Base-by-base conservation (phyloP, 1,139 yeast species). In the Candida frijolesensis region DNA sequence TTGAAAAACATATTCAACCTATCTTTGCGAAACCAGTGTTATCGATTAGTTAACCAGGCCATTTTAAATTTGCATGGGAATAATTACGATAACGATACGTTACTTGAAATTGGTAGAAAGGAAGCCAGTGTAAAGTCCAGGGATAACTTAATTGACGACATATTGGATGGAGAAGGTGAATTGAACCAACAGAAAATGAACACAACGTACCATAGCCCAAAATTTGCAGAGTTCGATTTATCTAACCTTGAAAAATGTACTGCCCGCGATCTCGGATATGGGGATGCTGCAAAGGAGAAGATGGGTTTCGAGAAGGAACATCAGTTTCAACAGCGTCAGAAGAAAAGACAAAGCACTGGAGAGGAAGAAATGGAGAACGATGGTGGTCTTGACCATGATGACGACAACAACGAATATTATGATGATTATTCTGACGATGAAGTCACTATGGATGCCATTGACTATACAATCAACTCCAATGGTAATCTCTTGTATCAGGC, bases 1-100 rank as follows among this genome's bases (percentile, higher is more conserved):
- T 65, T 85, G 54, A 68, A 77, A 42, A 66, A 70, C 27, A 62
- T 85, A 33, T 78, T 85, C 57, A 80, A 85, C 48, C 64, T 82
- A 38, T 76, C 82, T 14, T 61, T 84, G 53, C 69, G 91, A 50
- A 70, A 74, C 27, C 83, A 82, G 55, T 82, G 88, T 54, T 83
- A 85, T 33, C 72, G 80, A 42, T 65, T 83, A 46, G 86, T 85
- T 1, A 85, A 86, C 61, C 75, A 77, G 53, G 79, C 74, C 2
- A 77, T 75, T 19, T 63, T 76, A 49, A 66, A 67, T 52, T 57
- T 68, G 45, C 64, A 62, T 39, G 27, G 30, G 10, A 55, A 55
- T 40, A 58, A 54, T 10, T 57, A 51, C n/a, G 49, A 46, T 14
- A 49, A 47, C 29, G 49, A 48, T 5, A 51, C 54, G 32, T 48